These are phyloP conservation scores for Lepidopterella palustris DNA, from an alignment of 495 filamentous ascomycete genomes.

Conservation along the genomic window DNA sequence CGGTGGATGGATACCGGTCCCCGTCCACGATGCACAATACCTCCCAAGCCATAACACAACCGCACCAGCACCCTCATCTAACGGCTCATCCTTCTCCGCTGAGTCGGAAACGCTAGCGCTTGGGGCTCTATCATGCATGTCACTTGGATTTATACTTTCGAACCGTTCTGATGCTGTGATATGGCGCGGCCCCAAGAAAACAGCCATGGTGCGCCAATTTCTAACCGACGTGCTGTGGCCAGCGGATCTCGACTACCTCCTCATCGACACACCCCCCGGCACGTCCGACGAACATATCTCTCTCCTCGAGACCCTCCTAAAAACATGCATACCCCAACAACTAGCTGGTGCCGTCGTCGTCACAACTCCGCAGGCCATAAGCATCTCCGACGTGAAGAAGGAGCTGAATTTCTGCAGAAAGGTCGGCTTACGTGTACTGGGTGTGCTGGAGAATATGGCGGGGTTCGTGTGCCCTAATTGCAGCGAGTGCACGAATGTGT, in stretches of 20 bases:
- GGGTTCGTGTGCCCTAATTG: constrained; percentile 95
- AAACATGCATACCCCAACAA: constrained; percentile 41
- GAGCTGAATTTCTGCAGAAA: constrained; percentile 94
- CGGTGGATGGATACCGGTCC: constrained; percentile 82
- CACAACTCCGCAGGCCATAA: constrained; percentile 91
- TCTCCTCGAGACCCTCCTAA: constrained; percentile 75
- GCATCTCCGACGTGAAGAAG: constrained; percentile 88
- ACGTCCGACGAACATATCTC: constrained; percentile 98
- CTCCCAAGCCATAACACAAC: constrained; percentile 19
- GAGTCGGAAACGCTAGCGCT: constrained; percentile 26
- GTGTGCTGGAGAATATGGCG: constrained; percentile 96
- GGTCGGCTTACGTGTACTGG: constrained; percentile 71
- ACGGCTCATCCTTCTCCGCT: neutral
- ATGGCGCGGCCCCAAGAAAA: constrained; percentile 98
- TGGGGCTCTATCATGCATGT: constrained; percentile 81
- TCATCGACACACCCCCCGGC: constrained; percentile 93
- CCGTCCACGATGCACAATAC: constrained; percentile 55
- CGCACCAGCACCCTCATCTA: neutral
- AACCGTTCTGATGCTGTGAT: constrained; percentile 83
- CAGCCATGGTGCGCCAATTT: constrained; percentile 97
- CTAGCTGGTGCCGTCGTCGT: constrained; percentile 82
- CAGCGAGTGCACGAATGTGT: constrained; percentile 86
- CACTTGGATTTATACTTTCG: constrained; percentile 81
- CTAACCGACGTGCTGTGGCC: constrained; percentile 90
- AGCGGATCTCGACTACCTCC: constrained; percentile 65